Evolutionary conservation across 75 land plant genomes (phyloP).

Genomic region (Pinus tabuliformis): DNA sequence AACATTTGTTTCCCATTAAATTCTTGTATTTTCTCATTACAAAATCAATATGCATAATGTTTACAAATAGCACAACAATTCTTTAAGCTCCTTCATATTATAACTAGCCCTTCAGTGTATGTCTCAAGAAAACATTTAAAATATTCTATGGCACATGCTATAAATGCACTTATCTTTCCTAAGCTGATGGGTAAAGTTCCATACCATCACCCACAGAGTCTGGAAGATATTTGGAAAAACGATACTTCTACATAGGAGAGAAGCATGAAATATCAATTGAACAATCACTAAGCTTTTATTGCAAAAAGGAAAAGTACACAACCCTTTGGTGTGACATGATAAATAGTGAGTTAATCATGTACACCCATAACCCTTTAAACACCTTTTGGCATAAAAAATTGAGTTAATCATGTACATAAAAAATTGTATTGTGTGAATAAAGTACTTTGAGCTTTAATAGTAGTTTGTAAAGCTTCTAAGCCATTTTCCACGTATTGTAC

Average conservation of each 20-base stretch:
- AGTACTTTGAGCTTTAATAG: neutral
- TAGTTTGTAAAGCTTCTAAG: neutral
- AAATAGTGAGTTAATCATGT: conserved; percentile 66
- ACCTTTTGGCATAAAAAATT: too few species aligned
- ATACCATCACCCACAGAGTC: conserved; percentile 86
- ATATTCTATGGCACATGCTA: neutral
- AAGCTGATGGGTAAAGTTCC: neutral
- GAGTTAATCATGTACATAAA: conserved; percentile 57
- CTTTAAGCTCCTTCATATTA: too few species aligned
- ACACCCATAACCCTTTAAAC: conserved; percentile 69
- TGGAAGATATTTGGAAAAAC: conserved; percentile 92
- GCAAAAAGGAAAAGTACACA: neutral
- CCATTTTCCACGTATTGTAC: neutral
- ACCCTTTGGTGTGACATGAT: conserved; percentile 30
- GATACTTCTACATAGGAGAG: conserved; percentile 71
- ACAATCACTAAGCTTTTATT: neutral
- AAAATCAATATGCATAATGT: neutral
- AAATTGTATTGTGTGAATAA: neutral
- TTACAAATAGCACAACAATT: too few species aligned
- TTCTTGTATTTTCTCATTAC: neutral
- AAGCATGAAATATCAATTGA: neutral
- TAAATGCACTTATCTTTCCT: too few species aligned
- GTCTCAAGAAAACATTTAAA: neutral
- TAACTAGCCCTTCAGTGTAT: neutral
- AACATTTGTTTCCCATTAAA: neutral